Conservation (phyloP, 1,139 yeast species). For the Geotrichum armillariae region DNA sequence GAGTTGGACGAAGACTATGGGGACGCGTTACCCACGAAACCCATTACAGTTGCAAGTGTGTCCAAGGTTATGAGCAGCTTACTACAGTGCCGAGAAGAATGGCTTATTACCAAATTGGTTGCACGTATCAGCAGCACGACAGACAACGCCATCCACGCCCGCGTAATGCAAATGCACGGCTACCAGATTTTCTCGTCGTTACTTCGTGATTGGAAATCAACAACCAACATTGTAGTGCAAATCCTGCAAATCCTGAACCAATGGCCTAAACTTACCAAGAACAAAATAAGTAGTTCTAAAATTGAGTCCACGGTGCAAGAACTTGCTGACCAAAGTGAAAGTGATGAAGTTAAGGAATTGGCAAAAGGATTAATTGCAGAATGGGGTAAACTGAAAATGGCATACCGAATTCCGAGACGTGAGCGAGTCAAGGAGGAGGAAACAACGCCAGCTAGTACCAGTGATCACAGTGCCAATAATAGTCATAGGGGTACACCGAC, state of each 20-base stretch:
- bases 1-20: slow-evolving; percentile 52
- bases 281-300: slow-evolving; percentile 76
- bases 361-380: slow-evolving; percentile 53
- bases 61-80: slow-evolving; percentile 80
- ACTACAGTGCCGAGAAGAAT: slow-evolving; percentile 71
- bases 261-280: slow-evolving; percentile 84
- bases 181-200: slow-evolving; percentile 73
- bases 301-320: slow-evolving; percentile 64
- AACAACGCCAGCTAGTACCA: not conserved
- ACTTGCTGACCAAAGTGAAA: slow-evolving; percentile 40
- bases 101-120: slow-evolving; percentile 64
- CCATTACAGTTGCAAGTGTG: slow-evolving; percentile 53
- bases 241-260: slow-evolving; percentile 58
- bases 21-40: slow-evolving; percentile 56
- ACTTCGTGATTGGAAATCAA: slow-evolving; percentile 44
- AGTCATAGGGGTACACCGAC: slow-evolving; percentile 8
- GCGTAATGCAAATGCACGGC: slow-evolving; percentile 80
- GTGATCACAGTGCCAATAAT: slow-evolving; percentile 12
- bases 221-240: slow-evolving; percentile 41
- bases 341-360: slow-evolving; percentile 36
- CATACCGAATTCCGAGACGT: slow-evolving; percentile 75
- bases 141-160: slow-evolving; percentile 55
- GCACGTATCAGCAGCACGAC: slow-evolving; percentile 62
- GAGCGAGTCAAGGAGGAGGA: slow-evolving; percentile 22
- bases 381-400: slow-evolving; percentile 79